Base-by-base conservation (phyloP, 176 grass and related monocot species). In the Canna indica region DNA sequence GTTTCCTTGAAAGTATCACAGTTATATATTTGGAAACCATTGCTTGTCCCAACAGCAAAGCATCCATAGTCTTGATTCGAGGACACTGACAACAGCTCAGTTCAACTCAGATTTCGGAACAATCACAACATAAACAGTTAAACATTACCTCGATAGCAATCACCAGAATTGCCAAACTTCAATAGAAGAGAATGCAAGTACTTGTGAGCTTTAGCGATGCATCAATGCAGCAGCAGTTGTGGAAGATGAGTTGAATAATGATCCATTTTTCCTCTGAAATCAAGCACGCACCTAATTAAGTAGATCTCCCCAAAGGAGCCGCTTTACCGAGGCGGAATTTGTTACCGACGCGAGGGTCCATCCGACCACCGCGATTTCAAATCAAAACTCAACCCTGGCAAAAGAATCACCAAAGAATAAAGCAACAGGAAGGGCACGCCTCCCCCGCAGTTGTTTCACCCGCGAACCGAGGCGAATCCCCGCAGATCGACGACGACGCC, bases 41-140 rank as follows among this genome's bases (percentile, higher is more conserved):
- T 87, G 78, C 76, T 91, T 12, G 88, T 96, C 22, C 92, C 92
- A 75, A 83, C 85, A 76, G 92, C 64, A 0, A 96, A 96, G 35
- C 92, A 91, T 25, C 79, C 81, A 2, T 79, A 96, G 56, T 96
- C 85, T 69, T 96, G 92, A 76, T 96, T 96, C 92, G 88, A 96
- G 59, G 85, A 77, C 18, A 89, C 76, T 0, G 92, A 91, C 22
- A 91, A 74, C 46, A 96, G 75, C 60, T 83, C 87, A 63, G 85
- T 77, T 29, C n/a, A n/a, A n/a, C n/a, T n/a, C n/a, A n/a, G n/a
- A n/a, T n/a, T n/a, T n/a, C n/a, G n/a, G n/a, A n/a, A n/a, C n/a
- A n/a, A n/a, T n/a, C n/a, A n/a, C n/a, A n/a, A n/a, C n/a, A n/a
- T n/a, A n/a, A n/a, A n/a, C n/a, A n/a, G n/a, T n/a, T n/a, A n/a